Conservation (phyloP, 2,329 filamentous ascomycete genomes). For the Microcyclospora pomicola region DNA sequence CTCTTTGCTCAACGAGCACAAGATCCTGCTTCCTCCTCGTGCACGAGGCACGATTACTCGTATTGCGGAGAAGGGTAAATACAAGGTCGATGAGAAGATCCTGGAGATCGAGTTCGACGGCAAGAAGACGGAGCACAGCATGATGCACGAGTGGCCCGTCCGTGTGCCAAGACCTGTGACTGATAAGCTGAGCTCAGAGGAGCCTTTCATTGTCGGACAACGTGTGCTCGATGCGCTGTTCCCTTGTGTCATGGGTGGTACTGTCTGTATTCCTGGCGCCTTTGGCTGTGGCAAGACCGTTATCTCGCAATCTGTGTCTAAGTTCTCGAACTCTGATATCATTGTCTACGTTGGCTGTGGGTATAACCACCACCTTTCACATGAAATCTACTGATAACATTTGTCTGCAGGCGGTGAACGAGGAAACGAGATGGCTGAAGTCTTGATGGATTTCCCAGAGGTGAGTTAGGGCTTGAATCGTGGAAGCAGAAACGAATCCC, state of each 20-base stretch:
- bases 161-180: conserved; percentile 84
- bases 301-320: conserved; percentile 95
- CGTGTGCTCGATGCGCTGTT: conserved; percentile 93
- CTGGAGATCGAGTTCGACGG: conserved; percentile 95
- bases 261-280: conserved; percentile 92
- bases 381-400: background rate
- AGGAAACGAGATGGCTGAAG: conserved; percentile 99
- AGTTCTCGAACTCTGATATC: conserved; percentile 98
- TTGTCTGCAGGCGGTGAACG: conserved; percentile 50
- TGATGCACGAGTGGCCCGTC: conserved; percentile 99
- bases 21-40: conserved; percentile 79
- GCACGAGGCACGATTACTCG: conserved; percentile 84
- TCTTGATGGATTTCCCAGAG: conserved; percentile 98
- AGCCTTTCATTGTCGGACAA: conserved; percentile 92
- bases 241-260: conserved; percentile 91
- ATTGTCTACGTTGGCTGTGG: conserved; percentile 85
- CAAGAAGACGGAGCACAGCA: conserved; percentile 82
- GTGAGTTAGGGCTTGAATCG: conserved; percentile 22
- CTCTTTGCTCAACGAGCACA: conserved; percentile 85
- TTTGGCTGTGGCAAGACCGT: conserved; percentile 99
- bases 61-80: conserved; percentile 78
- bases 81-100: conserved; percentile 87
- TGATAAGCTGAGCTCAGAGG: conserved; percentile 79
- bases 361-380: background rate
- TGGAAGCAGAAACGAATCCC: background rate